Evolutionary conservation across 2,329 filamentous ascomycete species (phyloP), one percentile per base, ranked within the genome.

Genomic region (Paecilomyces sp.): DNA sequence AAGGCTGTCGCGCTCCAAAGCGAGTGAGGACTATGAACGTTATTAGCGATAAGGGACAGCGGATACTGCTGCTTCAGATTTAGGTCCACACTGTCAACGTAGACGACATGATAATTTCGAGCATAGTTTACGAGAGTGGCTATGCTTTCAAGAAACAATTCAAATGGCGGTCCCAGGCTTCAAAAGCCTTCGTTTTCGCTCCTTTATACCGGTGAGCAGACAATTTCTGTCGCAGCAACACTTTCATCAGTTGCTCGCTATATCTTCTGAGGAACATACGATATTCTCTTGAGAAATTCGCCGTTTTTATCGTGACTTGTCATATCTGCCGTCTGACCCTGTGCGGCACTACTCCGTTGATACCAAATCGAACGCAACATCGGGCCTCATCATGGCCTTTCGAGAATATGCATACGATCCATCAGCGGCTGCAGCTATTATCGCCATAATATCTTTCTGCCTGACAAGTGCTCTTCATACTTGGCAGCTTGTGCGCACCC

Each of bases 401-500:
- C 41, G 18, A 22, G 4, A n/a, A 47, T 47, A 47, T 22, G 41
- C 41, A 5, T 47, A 47, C 18, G 41, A 47, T 18, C 41, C 41
- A 47, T 47, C 41, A 9, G n/a, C 41, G 2, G 41, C 15, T 18
- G 41, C 41, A 22, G 41, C 41, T 11, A 47, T 47, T 11, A 15
- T 47, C n/a, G 41, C 41, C 6, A 47, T 47, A 47, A 18, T 56
- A 15, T 13, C 15, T 1, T 82, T 82, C 64, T 58, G 64, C 41
- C 36, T 77, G 11, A 65, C 75, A 11, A 79, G 80, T 3, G 47
- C 64, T 0, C 59, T 65, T 0, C 80, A 82, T 58, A 62, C 63
- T 1, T 77, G 66, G 61, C 71, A 73, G n/a, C 71, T 80, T 57
- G 62, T 75, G 25, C 74, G 69, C 24, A 75, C 73, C 2, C 70